phyloP scores from a whole-genome alignment of 2,329 filamentous ascomycete genomes.

The Chalaropsis thielavioides region DNA sequence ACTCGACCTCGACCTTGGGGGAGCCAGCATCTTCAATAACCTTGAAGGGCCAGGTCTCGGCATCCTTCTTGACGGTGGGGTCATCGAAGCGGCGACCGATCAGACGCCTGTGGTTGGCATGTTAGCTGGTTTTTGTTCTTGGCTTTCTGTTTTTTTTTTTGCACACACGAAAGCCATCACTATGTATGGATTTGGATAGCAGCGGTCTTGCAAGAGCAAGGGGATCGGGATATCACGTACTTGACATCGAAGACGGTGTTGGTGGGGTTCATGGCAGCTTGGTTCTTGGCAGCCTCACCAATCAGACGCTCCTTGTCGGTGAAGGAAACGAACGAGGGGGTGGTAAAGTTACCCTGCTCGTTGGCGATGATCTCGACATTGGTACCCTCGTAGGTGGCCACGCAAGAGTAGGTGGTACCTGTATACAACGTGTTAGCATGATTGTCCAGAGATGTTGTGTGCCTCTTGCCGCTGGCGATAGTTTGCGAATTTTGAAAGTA shows the following conservation, averaged over 20 bases:
- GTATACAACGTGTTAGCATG: conserved; percentile 19
- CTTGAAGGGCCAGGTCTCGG: conserved; percentile 99
- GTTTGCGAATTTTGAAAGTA: background rate
- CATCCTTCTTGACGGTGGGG: conserved; percentile 95
- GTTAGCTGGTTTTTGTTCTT: background rate
- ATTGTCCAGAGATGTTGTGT: background rate
- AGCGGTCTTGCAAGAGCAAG: background rate
- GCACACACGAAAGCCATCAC: background rate
- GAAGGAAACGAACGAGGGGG: conserved; percentile 98
- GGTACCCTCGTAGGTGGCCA: conserved; percentile 97
- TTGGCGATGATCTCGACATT: conserved; percentile 99
- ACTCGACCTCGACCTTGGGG: conserved; percentile 89
- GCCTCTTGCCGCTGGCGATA: background rate
- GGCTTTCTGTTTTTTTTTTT: background rate
- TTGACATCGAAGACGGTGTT: conserved; percentile 99
- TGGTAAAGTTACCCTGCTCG: conserved; percentile 98
- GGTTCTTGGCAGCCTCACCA: conserved; percentile 99
- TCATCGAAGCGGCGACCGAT: conserved; percentile 94
- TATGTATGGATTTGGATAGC: background rate
- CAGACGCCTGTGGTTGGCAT: conserved; percentile 54
- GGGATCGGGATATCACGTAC: conserved; percentile 36
- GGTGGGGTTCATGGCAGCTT: conserved; percentile 96
- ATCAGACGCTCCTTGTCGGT: conserved; percentile 97
- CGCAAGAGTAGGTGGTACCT: conserved; percentile 99
- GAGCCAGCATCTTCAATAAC: conserved; percentile 77